phyloP scores from a whole-genome alignment of 305 asterid species.

The Andrographis paniculata region DNA sequence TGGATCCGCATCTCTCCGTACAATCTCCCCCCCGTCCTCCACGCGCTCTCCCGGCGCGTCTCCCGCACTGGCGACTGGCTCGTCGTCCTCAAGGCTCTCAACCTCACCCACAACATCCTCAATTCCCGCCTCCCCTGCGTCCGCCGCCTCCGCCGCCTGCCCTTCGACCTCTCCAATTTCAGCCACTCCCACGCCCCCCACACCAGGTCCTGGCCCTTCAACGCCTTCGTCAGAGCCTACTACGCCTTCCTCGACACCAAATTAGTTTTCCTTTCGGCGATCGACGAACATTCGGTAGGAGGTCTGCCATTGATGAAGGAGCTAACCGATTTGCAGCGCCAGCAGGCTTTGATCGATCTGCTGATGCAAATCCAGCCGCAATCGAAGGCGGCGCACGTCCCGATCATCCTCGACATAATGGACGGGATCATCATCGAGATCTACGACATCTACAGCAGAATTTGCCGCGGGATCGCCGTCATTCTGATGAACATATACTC shows the following conservation, averaged over 20 bases:
- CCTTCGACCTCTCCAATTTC: constrained; percentile 66
- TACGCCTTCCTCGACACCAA: constrained; percentile 59
- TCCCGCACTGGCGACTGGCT: constrained; percentile 46
- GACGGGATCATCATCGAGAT: constrained; percentile 51
- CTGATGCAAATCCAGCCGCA: constrained; percentile 53
- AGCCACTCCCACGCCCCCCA: constrained; percentile 29
- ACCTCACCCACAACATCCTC: constrained; percentile 53
- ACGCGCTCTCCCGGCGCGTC: constrained; percentile 45
- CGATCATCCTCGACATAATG: constrained; percentile 55
- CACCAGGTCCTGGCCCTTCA: constrained; percentile 31
- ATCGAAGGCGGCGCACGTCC: constrained; percentile 25
- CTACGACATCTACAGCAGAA: constrained; percentile 45
- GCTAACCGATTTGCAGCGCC: constrained; percentile 30
- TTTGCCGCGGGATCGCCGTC: constrained; percentile 51
- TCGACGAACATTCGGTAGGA: constrained; percentile 16
- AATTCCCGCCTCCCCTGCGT: constrained; percentile 27
- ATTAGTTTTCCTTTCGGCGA: constrained; percentile 26
- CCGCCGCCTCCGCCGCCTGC: constrained; percentile 49
- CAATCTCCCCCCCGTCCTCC: constrained; percentile 48
- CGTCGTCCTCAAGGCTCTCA: constrained; percentile 59
- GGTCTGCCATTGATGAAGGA: constrained; percentile 23
- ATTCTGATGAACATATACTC: constrained; percentile 46
- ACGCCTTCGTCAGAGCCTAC: constrained; percentile 50
- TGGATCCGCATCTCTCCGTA: constrained; percentile 61
- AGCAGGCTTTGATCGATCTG: constrained; percentile 48